These are phyloP conservation scores for Carex sylvatica DNA, from an alignment of 202 grass and related monocot species.

Conservation along the genomic window DNA sequence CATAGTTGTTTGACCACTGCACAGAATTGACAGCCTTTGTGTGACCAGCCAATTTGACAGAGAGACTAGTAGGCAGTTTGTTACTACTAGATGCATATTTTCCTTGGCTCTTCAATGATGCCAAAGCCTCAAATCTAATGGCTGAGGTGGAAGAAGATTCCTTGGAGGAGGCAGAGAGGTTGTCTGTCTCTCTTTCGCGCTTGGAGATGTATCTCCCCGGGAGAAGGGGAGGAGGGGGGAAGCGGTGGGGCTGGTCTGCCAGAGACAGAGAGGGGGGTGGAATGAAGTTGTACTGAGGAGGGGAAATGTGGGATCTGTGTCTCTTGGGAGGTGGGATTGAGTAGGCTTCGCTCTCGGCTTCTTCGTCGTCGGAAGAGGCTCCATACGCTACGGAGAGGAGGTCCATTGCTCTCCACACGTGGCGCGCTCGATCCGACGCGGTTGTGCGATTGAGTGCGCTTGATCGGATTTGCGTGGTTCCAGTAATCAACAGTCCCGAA, in stretches of 20 bases:
- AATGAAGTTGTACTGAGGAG: neutral
- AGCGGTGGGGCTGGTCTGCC: neutral
- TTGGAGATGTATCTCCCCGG: slow-evolving; percentile 69
- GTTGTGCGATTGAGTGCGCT: neutral
- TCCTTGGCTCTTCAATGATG: slow-evolving; percentile 37
- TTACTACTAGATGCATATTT: slow-evolving; percentile 33
- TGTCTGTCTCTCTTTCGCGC: slow-evolving; percentile 55
- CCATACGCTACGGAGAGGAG: slow-evolving; percentile 54
- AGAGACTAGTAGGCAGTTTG: slow-evolving; percentile 38
- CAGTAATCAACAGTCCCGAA: neutral
- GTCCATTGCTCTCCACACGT: slow-evolving; percentile 35
- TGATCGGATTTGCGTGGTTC: neutral
- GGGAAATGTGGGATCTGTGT: slow-evolving; percentile 24
- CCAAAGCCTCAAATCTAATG: slow-evolving; percentile 45
- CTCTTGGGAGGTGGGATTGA: slow-evolving; percentile 41
- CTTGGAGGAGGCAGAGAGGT: slow-evolving; percentile 28
- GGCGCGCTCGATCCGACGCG: neutral
- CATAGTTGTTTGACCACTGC: slow-evolving; percentile 68
- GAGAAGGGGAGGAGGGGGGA: slow-evolving; percentile 1
- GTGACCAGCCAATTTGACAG: slow-evolving; percentile 56
- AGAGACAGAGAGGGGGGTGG: neutral
- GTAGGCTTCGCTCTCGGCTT: neutral
- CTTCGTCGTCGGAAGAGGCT: slow-evolving; percentile 43
- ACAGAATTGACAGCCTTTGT: slow-evolving; percentile 63
- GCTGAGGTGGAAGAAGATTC: neutral